Percentiles rank a stretch among this genome's conserved stretches.
These are phyloP conservation scores for Fusarium euwallaceae DNA, from an alignment of 2,329 filamentous ascomycete species.

Conservation along the genomic window DNA sequence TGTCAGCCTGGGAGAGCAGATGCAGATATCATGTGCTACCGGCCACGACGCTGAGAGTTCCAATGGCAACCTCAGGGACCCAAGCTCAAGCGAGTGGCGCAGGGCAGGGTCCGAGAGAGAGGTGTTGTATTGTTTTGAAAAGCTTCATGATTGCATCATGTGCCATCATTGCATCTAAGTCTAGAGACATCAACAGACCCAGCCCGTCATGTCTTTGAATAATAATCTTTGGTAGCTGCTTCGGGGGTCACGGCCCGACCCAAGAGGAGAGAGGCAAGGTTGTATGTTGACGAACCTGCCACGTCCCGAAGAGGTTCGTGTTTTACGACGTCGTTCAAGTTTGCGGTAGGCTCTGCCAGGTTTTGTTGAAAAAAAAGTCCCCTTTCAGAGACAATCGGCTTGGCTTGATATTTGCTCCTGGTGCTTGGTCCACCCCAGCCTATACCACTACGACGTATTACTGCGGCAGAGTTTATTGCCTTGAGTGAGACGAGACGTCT, in stretches of 20 bases:
- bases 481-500: constrained; percentile 15
- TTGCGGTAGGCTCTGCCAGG: background rate
- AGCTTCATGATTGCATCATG: constrained; percentile 40
- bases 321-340: constrained; percentile 3
- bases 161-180: constrained; percentile 25
- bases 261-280: constrained; percentile 20
- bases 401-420: constrained; percentile 17
- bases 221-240: constrained; percentile 28
- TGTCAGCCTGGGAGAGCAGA: constrained; percentile 30
- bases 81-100: constrained; percentile 26
- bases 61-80: constrained; percentile 29
- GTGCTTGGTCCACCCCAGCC: constrained; percentile 7
- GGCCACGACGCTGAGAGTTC: constrained; percentile 15
- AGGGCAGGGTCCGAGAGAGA: constrained; percentile 16
- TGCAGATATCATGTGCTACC: constrained; percentile 29
- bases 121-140: constrained; percentile 9
- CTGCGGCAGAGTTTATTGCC: constrained; percentile 15
- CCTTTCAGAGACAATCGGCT: background rate
- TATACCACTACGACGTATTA: constrained; percentile 18
- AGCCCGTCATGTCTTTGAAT: constrained; percentile 23
- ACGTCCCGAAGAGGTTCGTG: constrained; percentile 16
- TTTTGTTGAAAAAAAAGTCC: background rate
- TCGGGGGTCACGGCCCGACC: constrained; percentile 26
- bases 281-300: constrained; percentile 19
- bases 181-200: constrained; percentile 13